A percentile compares a stretch with the other conserved stretches of the same genome.
phyloP scores from a whole-genome alignment of 225 moss, liverwort and hornwort species.

The Neckera pumila region DNA sequence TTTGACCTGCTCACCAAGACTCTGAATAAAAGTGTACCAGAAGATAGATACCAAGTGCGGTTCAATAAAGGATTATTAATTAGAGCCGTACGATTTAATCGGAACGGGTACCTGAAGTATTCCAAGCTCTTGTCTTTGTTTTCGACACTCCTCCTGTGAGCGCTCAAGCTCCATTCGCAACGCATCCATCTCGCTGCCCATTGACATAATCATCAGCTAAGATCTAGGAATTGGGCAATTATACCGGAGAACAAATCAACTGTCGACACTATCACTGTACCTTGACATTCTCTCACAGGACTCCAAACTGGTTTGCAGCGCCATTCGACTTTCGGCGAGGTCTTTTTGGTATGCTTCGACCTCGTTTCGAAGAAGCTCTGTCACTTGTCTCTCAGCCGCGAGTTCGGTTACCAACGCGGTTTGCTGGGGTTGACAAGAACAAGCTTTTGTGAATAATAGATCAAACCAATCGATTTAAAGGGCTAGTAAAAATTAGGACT shows the following conservation, averaged over 20 bases:
- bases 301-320: conserved; percentile 42
- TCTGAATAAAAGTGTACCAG: background rate
- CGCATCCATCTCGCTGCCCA: conserved; percentile 56
- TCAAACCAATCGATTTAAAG: background rate
- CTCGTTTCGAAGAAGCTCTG: conserved; percentile 19
- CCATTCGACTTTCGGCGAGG: conserved; percentile 51
- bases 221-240: background rate
- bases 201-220: background rate
- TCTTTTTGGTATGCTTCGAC: conserved; percentile 47
- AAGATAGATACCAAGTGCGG: background rate
- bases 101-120: conserved; percentile 24
- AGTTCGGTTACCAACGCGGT: conserved; percentile 13
- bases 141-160: conserved; percentile 25
- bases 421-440: conserved; percentile 13
- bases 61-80: background rate
- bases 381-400: conserved; percentile 18
- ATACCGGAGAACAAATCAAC: background rate
- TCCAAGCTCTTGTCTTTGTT: conserved; percentile 23
- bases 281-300: conserved; percentile 50
- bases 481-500: background rate
- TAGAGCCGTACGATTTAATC: background rate
- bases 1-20: conserved; percentile 12
- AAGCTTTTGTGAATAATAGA: background rate
- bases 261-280: conserved; percentile 7
- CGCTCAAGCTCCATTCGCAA: conserved; percentile 48